Evolutionary conservation across 306 rosid species (phyloP), one percentile per base, ranked within the genome.

Genomic region (Hippophae tibetana): DNA sequence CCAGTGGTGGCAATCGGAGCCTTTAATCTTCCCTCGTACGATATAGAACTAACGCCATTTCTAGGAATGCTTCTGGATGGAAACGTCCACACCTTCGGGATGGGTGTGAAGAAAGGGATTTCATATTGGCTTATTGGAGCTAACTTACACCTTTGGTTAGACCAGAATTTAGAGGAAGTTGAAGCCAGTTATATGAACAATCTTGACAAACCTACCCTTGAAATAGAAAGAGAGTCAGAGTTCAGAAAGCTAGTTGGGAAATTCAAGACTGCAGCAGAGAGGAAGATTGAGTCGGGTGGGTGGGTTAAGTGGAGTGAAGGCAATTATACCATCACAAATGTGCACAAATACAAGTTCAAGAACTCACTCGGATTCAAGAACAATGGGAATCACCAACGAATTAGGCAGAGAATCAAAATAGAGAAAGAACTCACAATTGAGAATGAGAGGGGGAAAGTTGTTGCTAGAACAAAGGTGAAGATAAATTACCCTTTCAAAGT

Each of bases 1-100:
- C 96, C 95, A 0, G 65, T 85, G 48, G 95, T 89, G 44, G 90
- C 84, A 0, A 85, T 89, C 40, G 96, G 96, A 48, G 96, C 96
- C 5, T 89, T 85, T 54, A 62, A 79, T 46, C 80, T 89, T 43
- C 95, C 97, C 7, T 63, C 89, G 0, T 85, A 89, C 43, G 97
- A 89, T 47, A 51, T 85, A 0, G 95, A 89, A 31, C 7, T 89
- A 47, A 85, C 96, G 11, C 96, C 96, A 10, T 89, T 75, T 73
- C 63, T 89, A 56, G 96, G 84, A 13, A 74, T 53, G 74, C 46
- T 89, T 61, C 53, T 89, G 59, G 89, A 85, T 59, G 79, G 78
- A 9, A 72, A 72, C 23, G 44, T 57, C 13, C 96, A 89, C 47
- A 65, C 46, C 12, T 75, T 85, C 48, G 85, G 84, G 51, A 77